Evolutionary conservation across 805 yeast species (phyloP), one percentile per base, ranked within the genome.

Genomic region (Sungouiozyma intestinalis): DNA sequence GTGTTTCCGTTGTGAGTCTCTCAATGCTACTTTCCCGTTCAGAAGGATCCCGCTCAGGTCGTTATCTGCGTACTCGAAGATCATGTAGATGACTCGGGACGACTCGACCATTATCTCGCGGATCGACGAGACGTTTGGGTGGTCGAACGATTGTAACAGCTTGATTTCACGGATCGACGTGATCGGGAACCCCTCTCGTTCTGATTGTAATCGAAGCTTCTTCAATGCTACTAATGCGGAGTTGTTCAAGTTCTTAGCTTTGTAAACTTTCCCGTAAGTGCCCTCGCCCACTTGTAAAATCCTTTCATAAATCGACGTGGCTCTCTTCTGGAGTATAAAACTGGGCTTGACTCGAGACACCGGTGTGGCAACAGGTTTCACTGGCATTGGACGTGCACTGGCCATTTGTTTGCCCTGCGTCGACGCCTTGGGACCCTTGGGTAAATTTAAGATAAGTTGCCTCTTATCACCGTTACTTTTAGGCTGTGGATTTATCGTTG

Each of bases 221-320:
- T 92, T 92, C 55, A 92, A 67, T 1, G 98, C 98, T n/a, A 87
- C 92, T 49, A 73, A 65, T 44, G 74, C 77, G 2, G 75, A 71
- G 0, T 95, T 85, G 4, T 75, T 66, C 14, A 65, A 64, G 58
- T 92, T 87, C 39, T 68, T 69, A 0, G 96, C 95, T 40, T 61
- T 61, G 45, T 57, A 61, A 16, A 61, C 65, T 51, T 60, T 61
- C 16, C 98, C 98, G 60, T 92, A 92, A 0, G 97, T 92, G 8
- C 98, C 98, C 63, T 92, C 97, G n/a, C 98, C 98, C 4, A 92
- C 97, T 57, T 92, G 97, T 34, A 76, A 72, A 1, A 85, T 76
- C 42, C 88, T 68, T 48, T 81, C 80, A 59, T 82, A 86, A 2
- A 66, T 52, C 3, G 63, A 57, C 6, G 49, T 40, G 3, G 48